Evolutionary conservation across 2,329 filamentous ascomycete genomes (phyloP).

Genomic region (Fusarium sp.): DNA sequence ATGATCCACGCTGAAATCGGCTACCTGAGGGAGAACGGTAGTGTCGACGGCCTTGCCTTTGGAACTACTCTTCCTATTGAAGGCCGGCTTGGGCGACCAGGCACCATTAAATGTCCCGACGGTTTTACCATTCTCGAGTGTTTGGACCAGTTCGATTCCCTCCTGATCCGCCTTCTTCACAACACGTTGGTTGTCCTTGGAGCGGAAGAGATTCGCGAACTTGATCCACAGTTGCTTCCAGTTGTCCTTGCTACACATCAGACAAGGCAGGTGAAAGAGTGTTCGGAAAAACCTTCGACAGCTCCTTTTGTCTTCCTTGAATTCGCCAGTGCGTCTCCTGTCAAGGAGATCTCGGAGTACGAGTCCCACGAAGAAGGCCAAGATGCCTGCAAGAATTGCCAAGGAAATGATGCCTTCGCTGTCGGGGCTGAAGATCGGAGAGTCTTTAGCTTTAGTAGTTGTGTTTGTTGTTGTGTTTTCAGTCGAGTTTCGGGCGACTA

Average conservation of each 20-base stretch:
- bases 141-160: background rate
- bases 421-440: background rate
- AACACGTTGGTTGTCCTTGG: slow-evolving; percentile 2
- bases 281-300: background rate
- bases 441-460: background rate
- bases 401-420: slow-evolving; percentile 8
- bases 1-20: background rate
- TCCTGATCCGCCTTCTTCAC: background rate
- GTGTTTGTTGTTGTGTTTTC: background rate
- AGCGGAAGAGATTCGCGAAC: slow-evolving; percentile 32
- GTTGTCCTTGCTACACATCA: slow-evolving; percentile 8
- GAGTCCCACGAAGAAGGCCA: slow-evolving; percentile 11
- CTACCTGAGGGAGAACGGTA: background rate
- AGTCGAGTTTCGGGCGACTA: too few species aligned
- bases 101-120: slow-evolving; percentile 11
- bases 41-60: background rate
- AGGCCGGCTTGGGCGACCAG: background rate
- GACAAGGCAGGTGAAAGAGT: background rate
- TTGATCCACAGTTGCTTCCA: background rate
- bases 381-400: slow-evolving; percentile 9
- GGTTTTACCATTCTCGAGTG: background rate
- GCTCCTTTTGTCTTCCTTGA: slow-evolving; percentile 1
- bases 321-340: slow-evolving; percentile 25
- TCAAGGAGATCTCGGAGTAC: slow-evolving; percentile 18
- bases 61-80: background rate